phyloP scores from a whole-genome alignment of 2,329 filamentous ascomycete genomes.

The Xylariaceae sp. region DNA sequence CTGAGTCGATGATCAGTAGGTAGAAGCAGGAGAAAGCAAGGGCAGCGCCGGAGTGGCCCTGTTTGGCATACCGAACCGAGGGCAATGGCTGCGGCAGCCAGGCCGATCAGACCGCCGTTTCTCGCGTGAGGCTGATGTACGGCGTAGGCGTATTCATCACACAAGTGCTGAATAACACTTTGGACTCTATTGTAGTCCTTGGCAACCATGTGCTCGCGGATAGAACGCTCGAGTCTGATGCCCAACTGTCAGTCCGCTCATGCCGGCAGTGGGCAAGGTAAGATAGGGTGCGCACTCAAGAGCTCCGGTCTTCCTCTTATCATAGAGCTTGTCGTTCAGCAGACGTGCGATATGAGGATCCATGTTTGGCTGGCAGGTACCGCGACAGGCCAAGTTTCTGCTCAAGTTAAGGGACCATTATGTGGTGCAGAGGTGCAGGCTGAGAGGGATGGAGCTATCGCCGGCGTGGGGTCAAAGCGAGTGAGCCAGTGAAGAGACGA shows the following conservation, averaged over 20 bases:
- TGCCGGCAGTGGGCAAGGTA: background rate
- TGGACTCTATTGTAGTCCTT: conserved; percentile 78
- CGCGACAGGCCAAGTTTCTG: too few relatives aligned
- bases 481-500: too few relatives aligned
- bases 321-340: conserved; percentile 97
- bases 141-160: conserved; percentile 95
- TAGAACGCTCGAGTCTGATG: conserved; percentile 77
- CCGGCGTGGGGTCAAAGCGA: too few relatives aligned
- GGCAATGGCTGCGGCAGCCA: conserved; percentile 93
- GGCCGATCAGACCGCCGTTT: conserved; percentile 91
- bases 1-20: conserved; percentile 38
- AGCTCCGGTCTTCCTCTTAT: conserved; percentile 94
- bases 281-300: conserved; percentile 66
- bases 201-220: conserved; percentile 74
- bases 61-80: conserved; percentile 69
- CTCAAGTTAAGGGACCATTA: too few relatives aligned
- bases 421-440: too few relatives aligned
- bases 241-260: conserved; percentile 6
- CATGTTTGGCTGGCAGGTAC: conserved; percentile 50
- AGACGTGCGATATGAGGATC: conserved; percentile 85
- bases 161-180: conserved; percentile 90
- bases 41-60: background rate
- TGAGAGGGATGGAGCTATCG: too few relatives aligned
- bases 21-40: conserved; percentile 1
- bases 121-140: conserved; percentile 94